Evolutionary conservation across 257 asterid species (phyloP).

Genomic region (Nicotiana sylvestris): DNA sequence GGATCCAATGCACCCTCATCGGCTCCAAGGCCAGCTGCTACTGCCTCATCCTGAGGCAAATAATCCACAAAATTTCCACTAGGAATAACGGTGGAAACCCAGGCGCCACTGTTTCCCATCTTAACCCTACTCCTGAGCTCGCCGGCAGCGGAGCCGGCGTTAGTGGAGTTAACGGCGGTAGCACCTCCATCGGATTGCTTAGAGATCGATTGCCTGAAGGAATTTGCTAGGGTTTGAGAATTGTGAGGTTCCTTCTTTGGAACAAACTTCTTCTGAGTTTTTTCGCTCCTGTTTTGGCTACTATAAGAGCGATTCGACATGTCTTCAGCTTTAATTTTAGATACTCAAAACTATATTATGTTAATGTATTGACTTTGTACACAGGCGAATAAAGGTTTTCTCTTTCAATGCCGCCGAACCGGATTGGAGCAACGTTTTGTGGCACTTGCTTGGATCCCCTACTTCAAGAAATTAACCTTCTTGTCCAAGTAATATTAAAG

Average conservation of each 20-base stretch:
- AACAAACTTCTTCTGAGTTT: conserved; percentile 42
- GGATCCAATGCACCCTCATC: conserved; percentile 91
- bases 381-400: background rate
- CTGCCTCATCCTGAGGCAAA: conserved; percentile 98
- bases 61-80: conserved; percentile 65
- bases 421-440: background rate
- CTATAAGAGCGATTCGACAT: conserved; percentile 61
- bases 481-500: background rate
- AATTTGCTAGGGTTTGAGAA: conserved; percentile 26
- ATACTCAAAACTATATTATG: background rate
- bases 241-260: conserved; percentile 35
- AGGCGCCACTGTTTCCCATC: conserved; percentile 42
- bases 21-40: conserved; percentile 77
- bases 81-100: conserved; percentile 32
- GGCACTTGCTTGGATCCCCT: background rate
- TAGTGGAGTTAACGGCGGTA: conserved; percentile 12
- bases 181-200: conserved; percentile 34
- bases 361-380: background rate
- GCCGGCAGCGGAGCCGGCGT: conserved; percentile 17
- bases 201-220: conserved; percentile 37
- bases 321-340: background rate
- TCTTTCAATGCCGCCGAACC: background rate
- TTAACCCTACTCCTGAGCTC: conserved; percentile 35
- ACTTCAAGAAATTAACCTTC: background rate
- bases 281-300: conserved; percentile 31